Conservation (phyloP, 306 rosid genomes). For the Corylus avellana region DNA sequence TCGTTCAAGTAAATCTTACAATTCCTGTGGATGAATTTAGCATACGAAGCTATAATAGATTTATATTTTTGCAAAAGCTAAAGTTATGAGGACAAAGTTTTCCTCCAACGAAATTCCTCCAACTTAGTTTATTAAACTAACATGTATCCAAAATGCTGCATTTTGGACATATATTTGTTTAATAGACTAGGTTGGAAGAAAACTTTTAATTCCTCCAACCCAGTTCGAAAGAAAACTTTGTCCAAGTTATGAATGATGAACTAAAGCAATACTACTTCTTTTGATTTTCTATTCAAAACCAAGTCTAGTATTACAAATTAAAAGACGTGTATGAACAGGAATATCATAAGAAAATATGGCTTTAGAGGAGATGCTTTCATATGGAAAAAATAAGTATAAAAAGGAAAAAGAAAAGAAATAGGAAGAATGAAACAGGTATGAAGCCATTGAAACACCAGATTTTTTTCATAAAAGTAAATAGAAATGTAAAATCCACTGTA, state of each 20-base stretch:
- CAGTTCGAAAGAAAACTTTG: too few relatives aligned
- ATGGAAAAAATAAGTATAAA: neutral
- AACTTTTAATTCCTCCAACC: too few relatives aligned
- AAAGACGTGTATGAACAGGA: constrained; percentile 13
- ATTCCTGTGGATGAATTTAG: neutral
- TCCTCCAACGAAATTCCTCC: too few relatives aligned
- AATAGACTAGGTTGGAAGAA: too few relatives aligned
- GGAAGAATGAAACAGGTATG: neutral
- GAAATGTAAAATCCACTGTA: neutral
- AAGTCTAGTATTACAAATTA: constrained; percentile 18
- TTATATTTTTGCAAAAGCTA: constrained; percentile 19
- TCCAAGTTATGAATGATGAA: constrained; percentile 11
- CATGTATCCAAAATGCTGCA: too few relatives aligned
- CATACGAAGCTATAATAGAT: constrained; percentile 13
- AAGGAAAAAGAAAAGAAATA: neutral
- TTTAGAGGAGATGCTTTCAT: constrained; percentile 6
- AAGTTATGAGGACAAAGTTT: constrained; percentile 5
- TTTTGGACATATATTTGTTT: too few relatives aligned
- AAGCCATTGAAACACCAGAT: neutral
- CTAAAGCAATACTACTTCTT: constrained; percentile 22
- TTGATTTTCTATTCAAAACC: constrained; percentile 14
- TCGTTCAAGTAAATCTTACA: neutral
- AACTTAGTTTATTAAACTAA: too few relatives aligned
- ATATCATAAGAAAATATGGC: constrained; percentile 10
- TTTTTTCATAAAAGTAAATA: neutral